A percentile compares a stretch with the other conserved stretches of the same genome.
These are phyloP conservation scores for Ampelocalamus luodianensis DNA, from an alignment of 176 grass and related monocot genomes.

Conservation along the genomic window DNA sequence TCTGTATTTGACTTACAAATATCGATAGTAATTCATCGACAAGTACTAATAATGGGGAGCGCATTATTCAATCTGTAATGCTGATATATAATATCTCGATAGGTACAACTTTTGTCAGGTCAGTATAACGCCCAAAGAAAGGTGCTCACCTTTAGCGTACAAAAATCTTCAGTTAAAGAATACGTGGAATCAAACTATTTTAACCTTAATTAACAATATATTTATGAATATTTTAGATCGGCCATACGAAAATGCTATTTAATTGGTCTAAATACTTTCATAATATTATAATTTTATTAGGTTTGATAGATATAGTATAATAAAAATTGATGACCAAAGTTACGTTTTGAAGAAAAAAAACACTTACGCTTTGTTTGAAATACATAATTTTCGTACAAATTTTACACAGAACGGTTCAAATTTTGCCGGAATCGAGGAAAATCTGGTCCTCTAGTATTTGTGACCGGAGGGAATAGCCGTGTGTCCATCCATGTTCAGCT, in stretches of 20 bases:
- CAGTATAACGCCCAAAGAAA: conserved; percentile 41
- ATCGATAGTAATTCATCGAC: too few species aligned
- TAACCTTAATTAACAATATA: neutral
- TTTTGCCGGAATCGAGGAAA: too few species aligned
- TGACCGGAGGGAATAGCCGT: neutral
- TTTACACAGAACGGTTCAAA: too few species aligned
- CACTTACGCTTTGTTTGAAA: too few species aligned
- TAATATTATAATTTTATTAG: too few species aligned
- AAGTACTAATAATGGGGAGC: neutral
- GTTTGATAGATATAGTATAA: too few species aligned
- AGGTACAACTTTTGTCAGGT: conserved; percentile 21
- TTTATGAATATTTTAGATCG: neutral
- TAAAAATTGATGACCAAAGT: too few species aligned
- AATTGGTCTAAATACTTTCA: neutral
- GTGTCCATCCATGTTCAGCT: conserved; percentile 26
- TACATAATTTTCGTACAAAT: too few species aligned
- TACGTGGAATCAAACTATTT: neutral
- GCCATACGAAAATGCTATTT: neutral
- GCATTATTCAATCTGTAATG: neutral
- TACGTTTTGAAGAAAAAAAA: too few species aligned
- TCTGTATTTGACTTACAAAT: too few species aligned
- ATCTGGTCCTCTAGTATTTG: too few species aligned
- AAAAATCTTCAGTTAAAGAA: neutral
- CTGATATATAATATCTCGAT: conserved; percentile 2
- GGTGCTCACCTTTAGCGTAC: conserved; percentile 40